phyloP scores from a whole-genome alignment of 2,329 filamentous ascomycete genomes.

The Dactylellina leptospora region DNA sequence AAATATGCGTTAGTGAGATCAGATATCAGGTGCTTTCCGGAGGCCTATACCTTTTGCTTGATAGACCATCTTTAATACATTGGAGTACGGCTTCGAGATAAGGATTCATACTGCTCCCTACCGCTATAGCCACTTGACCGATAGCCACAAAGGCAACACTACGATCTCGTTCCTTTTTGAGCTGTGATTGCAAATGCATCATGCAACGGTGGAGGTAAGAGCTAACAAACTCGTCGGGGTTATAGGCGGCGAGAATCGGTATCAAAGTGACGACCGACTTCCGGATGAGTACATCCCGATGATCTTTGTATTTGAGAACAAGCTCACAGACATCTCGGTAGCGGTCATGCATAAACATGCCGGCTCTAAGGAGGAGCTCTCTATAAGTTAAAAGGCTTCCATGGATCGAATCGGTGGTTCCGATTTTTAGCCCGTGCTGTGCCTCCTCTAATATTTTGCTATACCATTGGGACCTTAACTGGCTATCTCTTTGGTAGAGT shows the following conservation, averaged over 20 bases:
- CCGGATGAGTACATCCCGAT: constrained; percentile 85
- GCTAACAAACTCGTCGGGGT: constrained; percentile 86
- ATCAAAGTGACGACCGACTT: constrained; percentile 91
- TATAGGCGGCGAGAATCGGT: constrained; percentile 89
- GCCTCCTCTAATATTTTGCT: constrained; percentile 88
- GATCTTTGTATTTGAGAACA: constrained; percentile 89
- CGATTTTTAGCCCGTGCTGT: constrained; percentile 78
- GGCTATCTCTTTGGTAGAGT: constrained; percentile 88
- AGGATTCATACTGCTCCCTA: constrained; percentile 91
- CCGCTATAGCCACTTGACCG: constrained; percentile 93
- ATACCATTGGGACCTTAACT: constrained; percentile 88
- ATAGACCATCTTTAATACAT: constrained; percentile 82
- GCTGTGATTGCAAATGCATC: constrained; percentile 90
- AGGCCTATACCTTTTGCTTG: constrained; percentile 55
- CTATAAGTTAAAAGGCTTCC: constrained; percentile 93
- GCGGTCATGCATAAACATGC: constrained; percentile 98
- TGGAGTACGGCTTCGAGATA: constrained; percentile 94
- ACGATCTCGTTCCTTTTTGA: constrained; percentile 86
- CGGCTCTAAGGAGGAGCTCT: constrained; percentile 90
- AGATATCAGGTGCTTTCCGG: background rate
- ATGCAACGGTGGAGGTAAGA: constrained; percentile 94
- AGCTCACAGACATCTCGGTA: constrained; percentile 94
- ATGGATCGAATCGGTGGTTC: constrained; percentile 86
- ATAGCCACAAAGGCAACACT: constrained; percentile 96
- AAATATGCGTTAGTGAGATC: background rate